A percentile compares a stretch with the other conserved stretches of the same genome.
Conservation (phyloP, 129 eudicot genomes). For the Chrysanthemum seticuspe region DNA sequence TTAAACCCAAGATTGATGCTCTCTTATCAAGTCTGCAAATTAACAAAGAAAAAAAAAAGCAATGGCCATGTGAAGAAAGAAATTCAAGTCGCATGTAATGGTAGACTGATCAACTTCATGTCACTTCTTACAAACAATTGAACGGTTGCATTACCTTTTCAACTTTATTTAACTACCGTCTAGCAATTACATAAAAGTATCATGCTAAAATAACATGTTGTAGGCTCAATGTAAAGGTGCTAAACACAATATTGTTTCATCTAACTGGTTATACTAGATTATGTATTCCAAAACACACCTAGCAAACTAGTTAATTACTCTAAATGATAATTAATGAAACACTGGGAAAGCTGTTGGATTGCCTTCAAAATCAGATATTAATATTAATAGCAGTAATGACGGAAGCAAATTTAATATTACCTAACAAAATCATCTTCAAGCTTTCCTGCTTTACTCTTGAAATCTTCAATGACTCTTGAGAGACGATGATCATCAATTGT, state of each 20-base stretch:
- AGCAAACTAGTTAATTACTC: background rate
- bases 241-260: background rate
- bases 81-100: background rate
- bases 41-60: background rate
- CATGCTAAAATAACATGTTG: background rate
- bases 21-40: conserved; percentile 11
- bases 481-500: background rate
- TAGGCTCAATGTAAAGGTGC: background rate
- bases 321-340: background rate
- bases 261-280: background rate
- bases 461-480: background rate
- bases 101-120: background rate
- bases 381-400: background rate
- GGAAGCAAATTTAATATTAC: background rate
- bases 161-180: background rate
- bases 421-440: conserved; percentile 9
- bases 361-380: background rate
- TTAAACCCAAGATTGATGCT: conserved; percentile 8
- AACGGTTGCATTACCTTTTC: no score
- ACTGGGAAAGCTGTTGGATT: background rate
- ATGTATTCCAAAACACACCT: background rate
- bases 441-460: background rate
- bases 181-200: background rate
- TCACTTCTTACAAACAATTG: no score
- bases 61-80: background rate